phyloP scores from a whole-genome alignment of 2,329 filamentous ascomycete species.

The Colletotrichum sojae region DNA sequence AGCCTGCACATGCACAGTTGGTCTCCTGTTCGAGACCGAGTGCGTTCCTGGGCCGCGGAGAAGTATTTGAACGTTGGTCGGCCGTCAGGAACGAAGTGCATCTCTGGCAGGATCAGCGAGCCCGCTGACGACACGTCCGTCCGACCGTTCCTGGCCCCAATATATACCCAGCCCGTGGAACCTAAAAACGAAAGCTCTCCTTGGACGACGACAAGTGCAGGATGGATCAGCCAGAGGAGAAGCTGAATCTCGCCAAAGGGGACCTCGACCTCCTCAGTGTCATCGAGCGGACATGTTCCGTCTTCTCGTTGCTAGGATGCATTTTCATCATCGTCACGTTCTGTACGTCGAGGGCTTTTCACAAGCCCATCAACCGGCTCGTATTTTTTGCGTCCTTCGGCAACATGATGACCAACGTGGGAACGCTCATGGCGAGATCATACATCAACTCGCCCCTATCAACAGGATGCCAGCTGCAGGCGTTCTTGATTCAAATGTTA shows the following conservation, averaged over 20 bases:
- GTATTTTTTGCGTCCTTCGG: constrained; percentile 89
- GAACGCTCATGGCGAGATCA: constrained; percentile 78
- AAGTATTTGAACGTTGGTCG: constrained; percentile 13
- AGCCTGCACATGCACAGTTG: background rate
- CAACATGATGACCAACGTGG: constrained; percentile 83
- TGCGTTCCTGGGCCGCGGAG: background rate
- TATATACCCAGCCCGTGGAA: background rate
- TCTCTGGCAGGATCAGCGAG: background rate
- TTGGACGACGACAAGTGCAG: background rate
- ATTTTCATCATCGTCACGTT: constrained; percentile 82
- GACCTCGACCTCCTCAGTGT: constrained; percentile 70
- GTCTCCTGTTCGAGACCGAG: background rate
- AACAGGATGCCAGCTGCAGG: constrained; percentile 79
- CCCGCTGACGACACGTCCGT: background rate
- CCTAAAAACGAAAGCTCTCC: background rate
- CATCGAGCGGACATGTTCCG: constrained; percentile 78
- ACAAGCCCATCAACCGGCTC: constrained; percentile 88
- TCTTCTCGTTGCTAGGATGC: constrained; percentile 79
- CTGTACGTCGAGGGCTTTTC: constrained; percentile 76
- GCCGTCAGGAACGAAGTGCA: constrained; percentile 1
- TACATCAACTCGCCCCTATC: constrained; percentile 66
- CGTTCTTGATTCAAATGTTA: constrained; percentile 86
- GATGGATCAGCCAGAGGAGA: constrained; percentile 23
- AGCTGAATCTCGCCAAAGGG: constrained; percentile 32
- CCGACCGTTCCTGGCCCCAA: background rate